phyloP scores from a whole-genome alignment of 495 filamentous ascomycete genomes.

The Tricharina praecox region DNA sequence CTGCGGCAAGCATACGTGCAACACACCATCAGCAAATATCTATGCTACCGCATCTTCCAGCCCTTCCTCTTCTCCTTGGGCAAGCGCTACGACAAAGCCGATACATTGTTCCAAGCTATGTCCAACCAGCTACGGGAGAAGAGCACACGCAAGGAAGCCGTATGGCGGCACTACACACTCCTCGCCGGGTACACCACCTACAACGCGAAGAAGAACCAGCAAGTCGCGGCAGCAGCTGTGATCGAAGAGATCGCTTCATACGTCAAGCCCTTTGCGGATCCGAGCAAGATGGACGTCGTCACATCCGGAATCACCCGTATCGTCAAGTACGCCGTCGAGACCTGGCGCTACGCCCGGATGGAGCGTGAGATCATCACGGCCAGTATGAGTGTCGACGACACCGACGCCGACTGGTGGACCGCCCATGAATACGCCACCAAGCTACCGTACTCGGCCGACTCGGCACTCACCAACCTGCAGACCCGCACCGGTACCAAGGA shows the following conservation, averaged over 20 bases:
- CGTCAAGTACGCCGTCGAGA: slow-evolving; percentile 47
- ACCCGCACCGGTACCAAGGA: slow-evolving; percentile 23
- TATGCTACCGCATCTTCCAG: slow-evolving; percentile 47
- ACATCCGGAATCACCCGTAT: slow-evolving; percentile 37
- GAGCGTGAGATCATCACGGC: slow-evolving; percentile 45
- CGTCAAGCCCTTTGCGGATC: slow-evolving; percentile 42
- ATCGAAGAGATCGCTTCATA: slow-evolving; percentile 45
- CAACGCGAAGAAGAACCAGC: slow-evolving; percentile 44
- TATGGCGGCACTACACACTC: slow-evolving; percentile 48
- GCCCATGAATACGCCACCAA: slow-evolving; percentile 29
- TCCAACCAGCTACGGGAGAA: slow-evolving; percentile 46
- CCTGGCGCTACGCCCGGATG: slow-evolving; percentile 46
- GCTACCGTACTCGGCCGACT: slow-evolving; percentile 18
- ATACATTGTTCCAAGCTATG: slow-evolving; percentile 44
- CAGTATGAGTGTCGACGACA: slow-evolving; percentile 35
- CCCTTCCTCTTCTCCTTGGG: slow-evolving; percentile 48
- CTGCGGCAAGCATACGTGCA: slow-evolving; percentile 45
- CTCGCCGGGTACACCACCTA: slow-evolving; percentile 47
- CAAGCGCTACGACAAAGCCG: slow-evolving; percentile 44
- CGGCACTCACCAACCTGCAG: slow-evolving; percentile 2
- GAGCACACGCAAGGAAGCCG: slow-evolving; percentile 43
- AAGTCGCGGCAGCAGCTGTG: slow-evolving; percentile 41
- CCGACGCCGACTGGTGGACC: slow-evolving; percentile 31
- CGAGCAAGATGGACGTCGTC: slow-evolving; percentile 37
- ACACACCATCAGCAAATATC: slow-evolving; percentile 41